Percentiles rank a stretch among this genome's conserved stretches.
Evolutionary conservation across 2,329 filamentous ascomycete genomes (phyloP).

Genomic region (Hypoxylon rubiginosum): DNA sequence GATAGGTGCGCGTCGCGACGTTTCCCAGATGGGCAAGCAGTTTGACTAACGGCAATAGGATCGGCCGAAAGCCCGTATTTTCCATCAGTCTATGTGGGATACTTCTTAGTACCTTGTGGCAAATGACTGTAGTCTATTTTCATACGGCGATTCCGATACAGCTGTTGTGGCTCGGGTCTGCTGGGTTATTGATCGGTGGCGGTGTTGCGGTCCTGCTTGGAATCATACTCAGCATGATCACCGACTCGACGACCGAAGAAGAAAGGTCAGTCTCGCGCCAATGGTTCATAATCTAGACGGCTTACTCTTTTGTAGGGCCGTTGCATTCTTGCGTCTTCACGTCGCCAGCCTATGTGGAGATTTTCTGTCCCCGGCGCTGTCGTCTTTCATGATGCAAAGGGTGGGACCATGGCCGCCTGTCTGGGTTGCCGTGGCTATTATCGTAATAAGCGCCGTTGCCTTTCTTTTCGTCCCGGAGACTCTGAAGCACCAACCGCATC

Average conservation of each 20-base stretch:
- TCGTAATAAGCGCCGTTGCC: constrained; percentile 31
- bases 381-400: constrained; percentile 49
- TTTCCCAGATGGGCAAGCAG: no score
- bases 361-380: constrained; percentile 46
- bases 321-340: constrained; percentile 64
- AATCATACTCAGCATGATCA: constrained; percentile 54
- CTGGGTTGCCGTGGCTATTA: constrained; percentile 37
- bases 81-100: constrained; percentile 51
- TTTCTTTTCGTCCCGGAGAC: constrained; percentile 51
- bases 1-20: no score
- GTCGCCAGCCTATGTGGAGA: constrained; percentile 65
- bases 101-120: constrained; percentile 45
- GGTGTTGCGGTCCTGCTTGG: constrained; percentile 52
- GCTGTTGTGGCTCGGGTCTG: constrained; percentile 53
- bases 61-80: constrained; percentile 56
- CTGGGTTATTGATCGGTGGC: constrained; percentile 53
- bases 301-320: constrained; percentile 48
- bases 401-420: constrained; percentile 48
- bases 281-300: neutral
- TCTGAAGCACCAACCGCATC: constrained; percentile 25
- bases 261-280: constrained; percentile 48
- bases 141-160: constrained; percentile 52
- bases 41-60: no score
- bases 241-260: constrained; percentile 54
- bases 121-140: constrained; percentile 52